These are phyloP conservation scores for Flaveria bidentis DNA, from an alignment of 129 eudicot species.

Conservation along the genomic window DNA sequence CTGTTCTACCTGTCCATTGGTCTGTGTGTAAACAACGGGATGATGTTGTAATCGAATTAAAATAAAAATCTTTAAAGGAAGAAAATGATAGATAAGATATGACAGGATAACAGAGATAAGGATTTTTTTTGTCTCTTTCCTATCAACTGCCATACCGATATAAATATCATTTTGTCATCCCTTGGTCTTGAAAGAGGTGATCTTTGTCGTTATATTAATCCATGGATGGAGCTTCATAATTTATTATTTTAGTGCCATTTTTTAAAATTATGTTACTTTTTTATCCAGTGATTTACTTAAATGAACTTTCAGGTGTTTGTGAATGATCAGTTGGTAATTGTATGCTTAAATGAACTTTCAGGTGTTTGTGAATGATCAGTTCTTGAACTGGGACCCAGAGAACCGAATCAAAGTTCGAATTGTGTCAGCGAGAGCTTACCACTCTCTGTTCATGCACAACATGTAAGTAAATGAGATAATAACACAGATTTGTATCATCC, in stretches of 20 bases:
- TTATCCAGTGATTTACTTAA: background rate
- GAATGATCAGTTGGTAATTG: background rate
- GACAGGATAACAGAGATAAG: slow-evolving; percentile 28
- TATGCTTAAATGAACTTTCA: slow-evolving; percentile 33
- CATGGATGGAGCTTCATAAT: background rate
- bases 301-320: no score
- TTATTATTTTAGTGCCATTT: background rate
- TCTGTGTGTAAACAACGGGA: no score
- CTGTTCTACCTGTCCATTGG: no score
- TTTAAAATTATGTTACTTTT: background rate
- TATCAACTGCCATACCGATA: background rate
- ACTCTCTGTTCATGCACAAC: slow-evolving; percentile 96
- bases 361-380: slow-evolving; percentile 95
- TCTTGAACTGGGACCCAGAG: slow-evolving; percentile 96
- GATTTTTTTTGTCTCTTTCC: slow-evolving; percentile 37
- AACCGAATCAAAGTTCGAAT: slow-evolving; percentile 91
- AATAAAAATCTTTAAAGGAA: no score
- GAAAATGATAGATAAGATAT: slow-evolving; percentile 24
- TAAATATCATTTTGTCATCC: slow-evolving; percentile 37
- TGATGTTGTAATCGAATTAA: no score
- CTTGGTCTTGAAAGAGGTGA: slow-evolving; percentile 33
- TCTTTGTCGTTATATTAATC: slow-evolving; percentile 24
- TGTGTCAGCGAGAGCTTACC: slow-evolving; percentile 98
- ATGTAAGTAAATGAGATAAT: slow-evolving; percentile 60
- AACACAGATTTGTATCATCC: background rate